phyloP scores from a whole-genome alignment of 371 early-diverging fungal genomes.

The Rhizopus stolonifer region DNA sequence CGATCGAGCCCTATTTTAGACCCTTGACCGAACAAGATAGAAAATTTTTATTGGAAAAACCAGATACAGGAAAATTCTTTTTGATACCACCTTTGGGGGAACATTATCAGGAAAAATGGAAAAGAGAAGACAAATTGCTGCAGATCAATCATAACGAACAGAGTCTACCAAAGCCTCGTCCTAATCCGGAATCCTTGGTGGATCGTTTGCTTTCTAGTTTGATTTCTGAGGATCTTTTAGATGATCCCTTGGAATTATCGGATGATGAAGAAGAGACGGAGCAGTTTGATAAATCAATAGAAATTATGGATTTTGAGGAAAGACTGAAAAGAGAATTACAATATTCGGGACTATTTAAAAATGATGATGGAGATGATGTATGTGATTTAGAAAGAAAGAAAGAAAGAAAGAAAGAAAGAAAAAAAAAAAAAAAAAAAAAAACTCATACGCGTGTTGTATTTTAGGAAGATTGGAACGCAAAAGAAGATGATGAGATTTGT shows the following conservation, averaged over 20 bases:
- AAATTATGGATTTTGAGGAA: slow-evolving; percentile 61
- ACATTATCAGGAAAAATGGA: slow-evolving; percentile 78
- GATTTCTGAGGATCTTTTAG: slow-evolving; percentile 53
- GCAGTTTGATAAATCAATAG: slow-evolving; percentile 12
- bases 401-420: slow-evolving; percentile 63
- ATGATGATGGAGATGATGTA: too few species aligned
- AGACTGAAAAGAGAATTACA: slow-evolving; percentile 78
- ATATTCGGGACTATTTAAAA: slow-evolving; percentile 79
- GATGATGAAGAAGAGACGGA: slow-evolving; percentile 29
- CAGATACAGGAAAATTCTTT: slow-evolving; percentile 69
- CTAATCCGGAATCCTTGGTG: slow-evolving; percentile 64
- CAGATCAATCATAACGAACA: neutral
- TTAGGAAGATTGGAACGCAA: slow-evolving; percentile 65
- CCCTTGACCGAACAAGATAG: slow-evolving; percentile 80
- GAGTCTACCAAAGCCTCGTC: slow-evolving; percentile 45
- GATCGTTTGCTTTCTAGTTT: slow-evolving; percentile 73
- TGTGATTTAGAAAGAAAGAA: too few species aligned
- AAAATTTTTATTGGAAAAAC: slow-evolving; percentile 58
- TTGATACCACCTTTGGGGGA: slow-evolving; percentile 77
- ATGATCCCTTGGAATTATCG: slow-evolving; percentile 7
- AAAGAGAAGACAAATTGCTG: slow-evolving; percentile 67
- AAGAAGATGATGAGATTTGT: slow-evolving; percentile 83
- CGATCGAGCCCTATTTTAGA: slow-evolving; percentile 84
- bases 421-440: neutral
- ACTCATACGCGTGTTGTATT: neutral